Evolutionary conservation across 1,284 basidiomycete genomes (phyloP), one percentile per base, ranked within the genome.

Genomic region (Malassezia psittaci): DNA sequence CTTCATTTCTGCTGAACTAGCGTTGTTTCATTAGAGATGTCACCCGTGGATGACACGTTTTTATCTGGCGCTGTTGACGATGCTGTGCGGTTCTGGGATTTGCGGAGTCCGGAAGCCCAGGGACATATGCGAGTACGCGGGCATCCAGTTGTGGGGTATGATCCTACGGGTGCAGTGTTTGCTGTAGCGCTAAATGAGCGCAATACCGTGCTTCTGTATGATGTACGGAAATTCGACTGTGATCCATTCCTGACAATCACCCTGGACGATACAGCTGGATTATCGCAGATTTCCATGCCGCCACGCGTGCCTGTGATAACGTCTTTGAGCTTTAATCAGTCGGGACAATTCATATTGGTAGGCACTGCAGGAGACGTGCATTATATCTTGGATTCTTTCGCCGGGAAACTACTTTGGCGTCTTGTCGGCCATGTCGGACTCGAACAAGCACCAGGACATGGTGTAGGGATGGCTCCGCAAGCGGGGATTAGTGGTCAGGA

Each of bases 51-150:
- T 69, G 93, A 98, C 69, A 87, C 87, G 0, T 96, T 99, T 77
- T 84, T 99, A 79, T 94, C 91, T 7, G 88, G 84, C 1, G 89
- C 91, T 0, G 80, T 88, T 65, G 91, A 98, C 78, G 89, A 87
- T 65, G 91, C 90, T 1, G 90, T 98, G n/a, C 82, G 90, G 37
- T 77, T 98, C 18, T 99, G 94, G 94, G 94, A 99, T 76, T 79
- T 96, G 41, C 83, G 91, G 35, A 79, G 83, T 15, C 82, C 84
- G 1, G 79, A 80, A 29, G 88, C 88, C 70, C 83, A 80, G 77
- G 80, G 78, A 3, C 55, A 76, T 3, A 65, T 81, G 39, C 76
- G 78, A 32, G 63, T 86, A 79, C 78, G 78, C 18, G 79, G 79
- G 1, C 79, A 85, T 21, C 87, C 90, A 0, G 82, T 93, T 43